These are phyloP conservation scores for Rhodotorula kratochvilovae DNA, from an alignment of 768 basidiomycete genomes.

Conservation along the genomic window DNA sequence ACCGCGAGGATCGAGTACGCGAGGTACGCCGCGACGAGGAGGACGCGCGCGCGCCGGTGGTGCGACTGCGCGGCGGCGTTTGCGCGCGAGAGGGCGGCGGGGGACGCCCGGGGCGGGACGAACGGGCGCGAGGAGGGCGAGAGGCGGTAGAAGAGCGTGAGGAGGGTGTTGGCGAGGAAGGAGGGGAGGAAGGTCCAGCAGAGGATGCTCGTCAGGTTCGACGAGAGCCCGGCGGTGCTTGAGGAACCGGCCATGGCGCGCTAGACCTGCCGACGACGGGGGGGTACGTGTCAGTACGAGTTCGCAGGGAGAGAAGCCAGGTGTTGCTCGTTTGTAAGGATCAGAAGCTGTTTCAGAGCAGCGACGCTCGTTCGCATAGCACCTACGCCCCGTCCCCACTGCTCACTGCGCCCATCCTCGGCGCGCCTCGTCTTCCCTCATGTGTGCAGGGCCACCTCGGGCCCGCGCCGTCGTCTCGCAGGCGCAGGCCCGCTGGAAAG, in stretches of 20 bases:
- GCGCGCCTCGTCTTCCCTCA: background rate
- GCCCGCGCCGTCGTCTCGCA: background rate
- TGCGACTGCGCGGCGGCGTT: constrained; percentile 13
- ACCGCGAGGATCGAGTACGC: constrained; percentile 44
- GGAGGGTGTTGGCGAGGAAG: constrained; percentile 22
- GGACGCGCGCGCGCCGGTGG: constrained; percentile 19
- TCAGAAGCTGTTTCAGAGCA: constrained; percentile 35
- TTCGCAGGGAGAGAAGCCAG: too few species aligned
- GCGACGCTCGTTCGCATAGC: constrained; percentile 31
- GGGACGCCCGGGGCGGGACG: constrained; percentile 13
- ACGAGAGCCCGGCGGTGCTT: constrained; percentile 4
- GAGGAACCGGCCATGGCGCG: background rate
- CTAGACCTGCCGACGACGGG: background rate
- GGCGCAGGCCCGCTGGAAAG: constrained; percentile 9
- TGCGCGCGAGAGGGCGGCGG: constrained; percentile 7
- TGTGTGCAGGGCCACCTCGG: constrained; percentile 24
- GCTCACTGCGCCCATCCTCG: background rate
- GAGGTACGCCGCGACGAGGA: constrained; percentile 42
- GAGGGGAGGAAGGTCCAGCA: constrained; percentile 35
- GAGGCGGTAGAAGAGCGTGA: constrained; percentile 27
- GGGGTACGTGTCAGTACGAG: background rate
- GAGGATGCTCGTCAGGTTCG: constrained; percentile 28
- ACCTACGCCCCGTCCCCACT: background rate
- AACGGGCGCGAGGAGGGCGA: constrained; percentile 15
- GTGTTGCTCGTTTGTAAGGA: background rate